Base-by-base conservation (phyloP, 2,329 filamentous ascomycete genomes). In the Exophiala bonariae region DNA sequence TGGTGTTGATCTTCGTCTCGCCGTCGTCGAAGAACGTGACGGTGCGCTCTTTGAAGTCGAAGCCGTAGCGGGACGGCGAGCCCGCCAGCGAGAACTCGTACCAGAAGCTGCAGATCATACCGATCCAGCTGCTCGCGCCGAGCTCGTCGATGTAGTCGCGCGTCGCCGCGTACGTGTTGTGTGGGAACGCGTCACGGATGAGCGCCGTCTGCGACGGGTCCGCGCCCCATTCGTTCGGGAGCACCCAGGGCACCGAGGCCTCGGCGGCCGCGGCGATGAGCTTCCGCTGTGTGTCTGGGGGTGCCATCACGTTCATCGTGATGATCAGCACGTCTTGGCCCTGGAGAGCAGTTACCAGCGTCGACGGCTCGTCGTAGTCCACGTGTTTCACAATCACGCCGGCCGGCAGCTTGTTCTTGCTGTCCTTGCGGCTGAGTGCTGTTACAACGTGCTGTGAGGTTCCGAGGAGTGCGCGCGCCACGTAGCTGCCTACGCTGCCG, bases 241-340 rank as follows among this genome's bases (percentile, higher is more conserved):
- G 67, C 38, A 84, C 57, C 57, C 75, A 82, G 1, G 71, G 68
- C 2, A 84, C 70, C 2, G 74, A 74, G 0, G 81, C 79, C 26
- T 73, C 72, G 3, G 73, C 75, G 0, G 81, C 81, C 0, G 81
- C 81, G 5, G 68, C 62, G 49, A 82, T 64, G 14, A 84, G 66
- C 50, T 76, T 77, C 43, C 57, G 59, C 34, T 80, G 72, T 2
- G 71, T 71, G 8, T 75, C 74, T 0, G 50, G 61, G 0, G 76
- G 68, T 0, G 76, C 78, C 0, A 38, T 62, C 74, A 1, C 66
- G 56, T 64, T 51, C 60, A 84, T 60, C 8, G 79, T 80, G 44
- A 83, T 81, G 54, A 82, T 67, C 3, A 84, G 66, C 30, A 73
- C 74, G n/a, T 84, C 72, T 50, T 83, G 78, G 47, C 69, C 78